Percentiles rank a stretch among this genome's conserved stretches.
Evolutionary conservation across 2,329 filamentous ascomycete species (phyloP).

Genomic region (Teratosphaeria pseudoeucalypti): DNA sequence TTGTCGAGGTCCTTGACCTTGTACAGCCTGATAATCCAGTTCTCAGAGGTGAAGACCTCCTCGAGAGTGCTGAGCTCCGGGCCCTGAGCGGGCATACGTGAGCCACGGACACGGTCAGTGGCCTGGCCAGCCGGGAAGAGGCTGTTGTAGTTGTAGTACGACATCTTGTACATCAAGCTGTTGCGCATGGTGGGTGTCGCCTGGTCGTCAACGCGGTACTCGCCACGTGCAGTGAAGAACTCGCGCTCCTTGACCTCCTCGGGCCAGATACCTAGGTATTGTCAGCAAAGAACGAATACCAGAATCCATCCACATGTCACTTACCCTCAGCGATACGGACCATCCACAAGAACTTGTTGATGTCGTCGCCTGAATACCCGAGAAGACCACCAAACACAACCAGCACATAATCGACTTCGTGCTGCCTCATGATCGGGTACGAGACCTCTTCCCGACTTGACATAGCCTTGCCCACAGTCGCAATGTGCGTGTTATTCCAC

Average conservation of each 20-base stretch:
- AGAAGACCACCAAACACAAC: conserved; percentile 92
- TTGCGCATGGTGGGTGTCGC: conserved; percentile 97
- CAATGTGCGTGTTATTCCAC: conserved; percentile 99
- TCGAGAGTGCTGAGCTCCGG: conserved; percentile 82
- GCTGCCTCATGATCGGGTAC: conserved; percentile 95
- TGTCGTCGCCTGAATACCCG: conserved; percentile 95
- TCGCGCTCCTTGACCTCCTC: conserved; percentile 95
- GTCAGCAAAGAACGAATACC: conserved; percentile 3
- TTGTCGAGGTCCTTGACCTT: conserved; percentile 99
- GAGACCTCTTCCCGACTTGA: conserved; percentile 94
- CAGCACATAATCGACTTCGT: conserved; percentile 97
- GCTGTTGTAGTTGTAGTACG: conserved; percentile 91
- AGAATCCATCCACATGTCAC: background rate
- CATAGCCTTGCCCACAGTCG: conserved; percentile 98
- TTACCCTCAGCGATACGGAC: conserved; percentile 88
- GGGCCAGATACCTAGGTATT: conserved; percentile 67
- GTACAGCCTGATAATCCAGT: conserved; percentile 99
- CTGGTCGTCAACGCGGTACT: conserved; percentile 88
- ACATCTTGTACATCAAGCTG: conserved; percentile 99
- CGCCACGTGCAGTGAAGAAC: conserved; percentile 87
- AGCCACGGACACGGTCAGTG: conserved; percentile 75
- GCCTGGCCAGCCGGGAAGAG: conserved; percentile 90
- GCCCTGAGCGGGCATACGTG: conserved; percentile 68
- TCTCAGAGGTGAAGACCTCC: conserved; percentile 97
- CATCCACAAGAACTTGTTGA: conserved; percentile 99